Conservation (phyloP, 371 early-diverging fungal species). For the Smittium mucronatum region DNA sequence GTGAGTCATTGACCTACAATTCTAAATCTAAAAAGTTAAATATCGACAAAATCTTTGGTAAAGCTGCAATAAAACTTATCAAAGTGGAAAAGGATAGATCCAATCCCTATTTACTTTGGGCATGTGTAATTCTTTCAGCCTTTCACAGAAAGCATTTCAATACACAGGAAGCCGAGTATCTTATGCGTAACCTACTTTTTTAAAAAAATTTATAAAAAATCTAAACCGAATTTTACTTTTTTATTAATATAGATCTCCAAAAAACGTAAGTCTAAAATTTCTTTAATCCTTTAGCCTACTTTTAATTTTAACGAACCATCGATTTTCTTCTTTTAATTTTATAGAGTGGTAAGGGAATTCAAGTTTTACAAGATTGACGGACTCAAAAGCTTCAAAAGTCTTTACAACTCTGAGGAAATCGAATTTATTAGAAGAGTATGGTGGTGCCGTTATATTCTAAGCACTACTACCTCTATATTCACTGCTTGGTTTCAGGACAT, state of each 20-base stretch:
- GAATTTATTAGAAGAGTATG: conserved; percentile 3
- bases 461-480: background rate
- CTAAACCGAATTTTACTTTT: background rate
- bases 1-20: background rate
- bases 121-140: background rate
- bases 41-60: background rate
- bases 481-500: background rate
- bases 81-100: background rate
- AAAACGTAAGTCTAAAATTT: background rate
- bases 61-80: background rate
- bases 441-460: background rate
- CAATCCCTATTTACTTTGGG: background rate
- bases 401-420: background rate
- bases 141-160: background rate
- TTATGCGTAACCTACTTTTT: background rate
- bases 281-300: background rate
- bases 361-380: background rate
- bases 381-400: background rate
- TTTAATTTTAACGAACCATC: background rate
- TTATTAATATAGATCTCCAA: background rate
- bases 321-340: background rate
- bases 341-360: background rate
- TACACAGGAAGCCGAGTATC: background rate
- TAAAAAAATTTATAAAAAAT: background rate
- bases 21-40: background rate